Base-by-base conservation (phyloP, 2,329 filamentous ascomycete species). In the Neophaeococcomyces aloes region DNA sequence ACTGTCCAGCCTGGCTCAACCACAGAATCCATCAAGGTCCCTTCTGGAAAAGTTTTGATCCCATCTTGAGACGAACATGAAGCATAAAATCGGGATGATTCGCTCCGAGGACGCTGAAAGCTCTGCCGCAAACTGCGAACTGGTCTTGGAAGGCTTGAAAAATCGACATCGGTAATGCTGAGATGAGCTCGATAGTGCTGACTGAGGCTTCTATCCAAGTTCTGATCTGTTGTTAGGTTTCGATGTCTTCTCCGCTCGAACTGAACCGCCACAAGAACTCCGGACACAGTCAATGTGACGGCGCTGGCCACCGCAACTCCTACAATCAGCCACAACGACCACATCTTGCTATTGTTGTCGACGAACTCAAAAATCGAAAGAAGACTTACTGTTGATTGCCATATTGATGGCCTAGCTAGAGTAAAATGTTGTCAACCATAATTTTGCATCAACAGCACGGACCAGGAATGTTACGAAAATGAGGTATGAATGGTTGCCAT, bases 151-250 rank as follows among this genome's bases (percentile, higher is more conserved):
- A 54, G 33, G 31, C 49, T 43, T n/a, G 49, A 44, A 33, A 52
- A 53, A 27, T 52, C 48, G 39, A 39, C 38, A 29, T 52, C 49
- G 21, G 36, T 48, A 21, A 46, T 48, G 32, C 48, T 48, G 43
- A 52, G 50, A 27, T 47, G 49, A 7, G 50, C 15, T 42, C 50
- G 45, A 35, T 53, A 47, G 47, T 48, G 49, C 7, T 30, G 46
- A 19, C 42, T 48, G 37, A 50, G 45, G 19, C 44, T 43, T 34
- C 47, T 43, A 15, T 44, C 42, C 5, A 51, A 29, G 7, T 44
- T 43, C 3, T 52, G 44, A 5, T 29, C 32, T 36, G 37, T 29
- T n/a, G 49, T 19, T 17, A 49, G 33, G 7, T 48, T 34, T 6
- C 39, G 46, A 43, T 49, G 44, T 15, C 48, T 44, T 29, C 47